phyloP scores from a whole-genome alignment of 2,329 filamentous ascomycete species.

The Clonostachys byssicola region DNA sequence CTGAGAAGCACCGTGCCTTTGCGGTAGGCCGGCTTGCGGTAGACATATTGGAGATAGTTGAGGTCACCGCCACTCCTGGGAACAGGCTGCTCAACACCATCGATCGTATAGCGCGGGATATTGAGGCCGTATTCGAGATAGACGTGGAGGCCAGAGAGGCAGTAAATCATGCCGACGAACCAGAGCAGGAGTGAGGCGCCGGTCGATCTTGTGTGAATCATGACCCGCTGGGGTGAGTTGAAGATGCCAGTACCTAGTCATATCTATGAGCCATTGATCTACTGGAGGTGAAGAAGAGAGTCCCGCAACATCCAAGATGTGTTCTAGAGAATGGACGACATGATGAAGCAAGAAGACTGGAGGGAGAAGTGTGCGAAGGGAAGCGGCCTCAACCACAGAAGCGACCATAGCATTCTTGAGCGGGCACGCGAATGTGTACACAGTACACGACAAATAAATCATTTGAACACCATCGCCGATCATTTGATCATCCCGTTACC shows the following conservation, averaged over 20 bases:
- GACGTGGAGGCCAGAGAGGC: conserved; percentile 26
- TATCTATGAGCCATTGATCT: no score
- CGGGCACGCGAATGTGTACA: neutral
- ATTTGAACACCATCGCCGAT: neutral
- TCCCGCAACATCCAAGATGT: no score
- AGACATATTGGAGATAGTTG: conserved; percentile 44
- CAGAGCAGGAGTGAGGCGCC: conserved; percentile 31
- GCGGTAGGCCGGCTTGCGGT: conserved; percentile 25
- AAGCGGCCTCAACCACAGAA: neutral
- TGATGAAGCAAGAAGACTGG: neutral
- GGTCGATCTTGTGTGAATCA: conserved; percentile 22
- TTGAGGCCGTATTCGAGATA: conserved; percentile 42
- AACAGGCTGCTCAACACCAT: conserved; percentile 30
- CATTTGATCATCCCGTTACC: neutral
- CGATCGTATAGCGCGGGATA: conserved; percentile 32
- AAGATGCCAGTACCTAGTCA: conserved; percentile 28
- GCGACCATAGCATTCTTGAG: neutral
- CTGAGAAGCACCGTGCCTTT: conserved; percentile 27
- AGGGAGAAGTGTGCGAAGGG: no score
- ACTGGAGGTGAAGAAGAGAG: no score
- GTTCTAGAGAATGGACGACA: no score
- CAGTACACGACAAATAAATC: neutral
- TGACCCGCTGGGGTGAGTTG: conserved; percentile 23
- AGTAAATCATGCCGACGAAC: conserved; percentile 30
- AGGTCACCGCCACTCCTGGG: conserved; percentile 41